Evolutionary conservation across 768 basidiomycete genomes (phyloP), one percentile per base, ranked within the genome.

Genomic region (Tylopilus felleus): DNA sequence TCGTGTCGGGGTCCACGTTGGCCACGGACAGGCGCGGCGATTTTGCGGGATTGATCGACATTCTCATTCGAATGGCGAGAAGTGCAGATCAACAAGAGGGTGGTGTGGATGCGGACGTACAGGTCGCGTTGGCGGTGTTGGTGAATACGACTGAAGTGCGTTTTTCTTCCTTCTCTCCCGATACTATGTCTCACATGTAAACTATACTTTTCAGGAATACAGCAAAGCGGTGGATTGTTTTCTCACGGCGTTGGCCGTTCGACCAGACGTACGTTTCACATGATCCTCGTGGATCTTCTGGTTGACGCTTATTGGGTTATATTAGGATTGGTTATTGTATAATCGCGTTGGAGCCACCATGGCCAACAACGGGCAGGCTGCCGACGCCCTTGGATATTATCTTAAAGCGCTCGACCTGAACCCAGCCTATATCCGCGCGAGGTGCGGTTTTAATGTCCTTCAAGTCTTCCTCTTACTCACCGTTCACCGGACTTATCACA

Each of bases 161-260:
- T 61, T 5, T 38, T 45, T 40, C 16, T 17, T 6, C 16, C 16
- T 8, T 6, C 35, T 16, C 35, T 2, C 35, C 35, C 35, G 16
- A 17, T 17, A 36, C 7, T 36, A 6, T 8, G 13, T 17, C 35
- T 36, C 3, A 36, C 35, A 17, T 4, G 5, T 33, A 13, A 10
- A 13, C 10, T 33, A 27, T 33, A 6, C 36, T 28, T 29, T 25
- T 56, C 31, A 94, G 91, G 95, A 98, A 42, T 98, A 92, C 63
- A 78, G 74, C 21, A 95, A 93, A 68, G 93, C 96, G 0, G 85
- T 88, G 56, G 97, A 99, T 68, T 99, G 97, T 74, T 98, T 99
- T 74, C 77, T 78, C 45, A 80, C 95, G 0, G 97, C 97, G 1
- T 73, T 98, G 55, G 85, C 85, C 4, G 85, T 93, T 47, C 79